phyloP scores from a whole-genome alignment of 495 filamentous ascomycete species.

The Penicillium bovifimosum region DNA sequence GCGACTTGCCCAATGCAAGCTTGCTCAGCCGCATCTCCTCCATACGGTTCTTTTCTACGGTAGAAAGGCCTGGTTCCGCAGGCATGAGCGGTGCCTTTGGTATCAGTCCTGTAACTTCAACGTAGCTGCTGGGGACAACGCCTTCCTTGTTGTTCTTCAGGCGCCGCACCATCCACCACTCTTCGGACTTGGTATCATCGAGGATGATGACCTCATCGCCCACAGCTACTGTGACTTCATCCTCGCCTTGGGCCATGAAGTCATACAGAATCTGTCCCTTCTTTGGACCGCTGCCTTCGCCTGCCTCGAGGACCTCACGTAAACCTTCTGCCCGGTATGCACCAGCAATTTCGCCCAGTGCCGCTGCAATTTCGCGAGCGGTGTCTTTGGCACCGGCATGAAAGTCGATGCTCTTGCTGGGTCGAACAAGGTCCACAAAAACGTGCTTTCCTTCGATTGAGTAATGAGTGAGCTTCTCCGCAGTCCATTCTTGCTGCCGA shows the following conservation, averaged over 20 bases:
- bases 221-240: slow-evolving; percentile 87
- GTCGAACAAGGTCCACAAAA: slow-evolving; percentile 85
- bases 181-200: slow-evolving; percentile 86
- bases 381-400: slow-evolving; percentile 97
- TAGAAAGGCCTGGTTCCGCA: slow-evolving; percentile 62
- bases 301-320: slow-evolving; percentile 78
- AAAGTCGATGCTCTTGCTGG: slow-evolving; percentile 90
- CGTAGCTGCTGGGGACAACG: slow-evolving; percentile 97
- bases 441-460: slow-evolving; percentile 97
- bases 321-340: slow-evolving; percentile 78
- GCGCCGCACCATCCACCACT: slow-evolving; percentile 96
- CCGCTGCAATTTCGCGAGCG: slow-evolving; percentile 82
- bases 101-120: slow-evolving; percentile 71
- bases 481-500: slow-evolving; percentile 84
- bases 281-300: slow-evolving; percentile 63
- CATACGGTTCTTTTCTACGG: slow-evolving; percentile 72
- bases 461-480: slow-evolving; percentile 89
- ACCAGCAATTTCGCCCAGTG: slow-evolving; percentile 84
- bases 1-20: slow-evolving; percentile 59
- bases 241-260: slow-evolving; percentile 92
- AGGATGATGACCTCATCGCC: slow-evolving; percentile 89
- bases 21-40: slow-evolving; percentile 79
- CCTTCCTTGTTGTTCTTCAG: slow-evolving; percentile 88
- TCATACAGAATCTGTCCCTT: slow-evolving; percentile 85
- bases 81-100: slow-evolving; percentile 41